These are phyloP conservation scores for Entomortierella parvispora DNA, from an alignment of 192 early-diverging fungal genomes.

Conservation along the genomic window DNA sequence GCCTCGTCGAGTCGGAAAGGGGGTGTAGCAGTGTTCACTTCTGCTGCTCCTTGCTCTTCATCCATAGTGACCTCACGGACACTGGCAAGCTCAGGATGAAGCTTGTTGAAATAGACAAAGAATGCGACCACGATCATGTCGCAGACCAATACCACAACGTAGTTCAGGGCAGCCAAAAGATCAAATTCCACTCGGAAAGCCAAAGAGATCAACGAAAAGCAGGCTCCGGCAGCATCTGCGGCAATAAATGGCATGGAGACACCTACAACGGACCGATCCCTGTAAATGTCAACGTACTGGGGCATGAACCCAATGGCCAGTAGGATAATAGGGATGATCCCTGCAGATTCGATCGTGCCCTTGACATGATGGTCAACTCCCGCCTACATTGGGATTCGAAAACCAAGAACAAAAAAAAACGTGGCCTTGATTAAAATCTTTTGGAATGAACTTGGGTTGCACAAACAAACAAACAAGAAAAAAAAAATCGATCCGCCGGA, in stretches of 20 bases:
- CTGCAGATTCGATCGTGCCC: constrained; percentile 50
- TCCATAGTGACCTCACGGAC: background rate
- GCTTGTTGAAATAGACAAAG: constrained; percentile 36
- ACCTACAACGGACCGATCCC: constrained; percentile 49
- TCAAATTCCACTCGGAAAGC: constrained; percentile 29
- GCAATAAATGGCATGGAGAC: constrained; percentile 56
- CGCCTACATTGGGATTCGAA: constrained; percentile 11
- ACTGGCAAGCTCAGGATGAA: constrained; percentile 12
- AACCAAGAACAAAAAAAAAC: background rate
- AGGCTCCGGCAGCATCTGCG: constrained; percentile 53
- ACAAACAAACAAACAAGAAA: constrained; percentile 6
- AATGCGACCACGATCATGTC: constrained; percentile 27
- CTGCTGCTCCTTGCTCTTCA: background rate
- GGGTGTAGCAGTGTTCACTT: background rate
- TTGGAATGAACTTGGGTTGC: background rate
- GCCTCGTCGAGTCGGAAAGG: no score
- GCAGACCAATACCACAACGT: constrained; percentile 32
- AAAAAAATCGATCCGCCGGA: no score
- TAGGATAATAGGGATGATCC: constrained; percentile 54
- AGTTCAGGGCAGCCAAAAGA: constrained; percentile 33
- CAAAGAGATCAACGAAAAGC: constrained; percentile 56
- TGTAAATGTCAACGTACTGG: constrained; percentile 55
- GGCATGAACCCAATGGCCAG: constrained; percentile 55
- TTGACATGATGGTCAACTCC: constrained; percentile 31
- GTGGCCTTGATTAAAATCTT: background rate